A percentile compares a stretch with the other conserved stretches of the same genome.
These are phyloP conservation scores for Monosporascus ibericus DNA, from an alignment of 2,329 filamentous ascomycete genomes.

Conservation along the genomic window DNA sequence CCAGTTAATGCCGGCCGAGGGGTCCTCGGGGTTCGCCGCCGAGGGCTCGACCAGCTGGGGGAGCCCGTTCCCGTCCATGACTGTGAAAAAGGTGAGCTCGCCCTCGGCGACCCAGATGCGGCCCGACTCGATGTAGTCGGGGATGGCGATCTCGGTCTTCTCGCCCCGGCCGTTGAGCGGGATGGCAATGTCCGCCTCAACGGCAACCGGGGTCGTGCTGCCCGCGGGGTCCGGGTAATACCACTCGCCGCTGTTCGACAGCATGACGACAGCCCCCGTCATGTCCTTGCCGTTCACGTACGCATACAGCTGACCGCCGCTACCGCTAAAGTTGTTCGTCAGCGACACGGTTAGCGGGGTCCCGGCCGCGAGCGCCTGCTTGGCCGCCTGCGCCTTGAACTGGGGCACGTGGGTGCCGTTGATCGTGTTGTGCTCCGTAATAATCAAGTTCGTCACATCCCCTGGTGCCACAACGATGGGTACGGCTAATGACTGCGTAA, in stretches of 20 bases:
- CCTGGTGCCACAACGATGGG: constrained; percentile 27
- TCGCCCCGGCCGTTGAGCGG: constrained; percentile 26
- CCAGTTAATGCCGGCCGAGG: constrained; percentile 32
- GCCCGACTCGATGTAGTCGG: constrained; percentile 25
- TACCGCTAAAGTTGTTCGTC: constrained; percentile 32
- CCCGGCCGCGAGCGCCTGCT: neutral
- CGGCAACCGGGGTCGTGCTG: constrained; percentile 16
- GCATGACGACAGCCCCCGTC: constrained; percentile 25
- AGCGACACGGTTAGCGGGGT: constrained; percentile 22
- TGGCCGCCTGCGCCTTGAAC: neutral
- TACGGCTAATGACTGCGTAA: constrained; percentile 24
- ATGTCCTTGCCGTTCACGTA: constrained; percentile 35
- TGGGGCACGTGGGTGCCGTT: constrained; percentile 26
- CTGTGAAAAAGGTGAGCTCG: constrained; percentile 25
- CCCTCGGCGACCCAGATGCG: constrained; percentile 30
- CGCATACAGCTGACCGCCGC: constrained; percentile 27
- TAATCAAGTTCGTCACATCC: constrained; percentile 24
- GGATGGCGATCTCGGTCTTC: constrained; percentile 25
- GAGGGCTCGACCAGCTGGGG: constrained; percentile 37
- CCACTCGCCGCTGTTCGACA: constrained; percentile 27
- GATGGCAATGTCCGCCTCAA: constrained; percentile 29
- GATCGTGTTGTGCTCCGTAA: constrained; percentile 33
- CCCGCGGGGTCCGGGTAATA: constrained; percentile 25
- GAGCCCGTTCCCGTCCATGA: constrained; percentile 10
- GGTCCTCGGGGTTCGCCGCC: constrained; percentile 30